Conservation (phyloP, 73 alveolate genomes). For the Paramecium primaurelia region DNA sequence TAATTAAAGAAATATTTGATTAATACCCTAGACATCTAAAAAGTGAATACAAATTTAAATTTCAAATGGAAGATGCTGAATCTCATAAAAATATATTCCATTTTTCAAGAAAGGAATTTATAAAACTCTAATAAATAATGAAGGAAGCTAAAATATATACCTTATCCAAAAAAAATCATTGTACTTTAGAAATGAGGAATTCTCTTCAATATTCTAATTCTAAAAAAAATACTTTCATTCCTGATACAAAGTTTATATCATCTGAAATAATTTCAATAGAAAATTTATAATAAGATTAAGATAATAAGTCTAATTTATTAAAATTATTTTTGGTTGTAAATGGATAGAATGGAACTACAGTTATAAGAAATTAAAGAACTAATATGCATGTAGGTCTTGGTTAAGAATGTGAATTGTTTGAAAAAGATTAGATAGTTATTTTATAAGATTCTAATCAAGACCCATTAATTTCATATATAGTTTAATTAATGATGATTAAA, state of each 20-base stretch:
- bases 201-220: neutral
- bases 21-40: neutral
- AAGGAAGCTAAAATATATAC: neutral
- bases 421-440: neutral
- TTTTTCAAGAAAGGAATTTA: neutral
- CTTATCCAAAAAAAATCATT: neutral
- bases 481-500: neutral
- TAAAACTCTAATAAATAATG: neutral
- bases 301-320: neutral
- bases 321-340: neutral
- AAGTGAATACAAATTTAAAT: neutral
- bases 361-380: neutral
- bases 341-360: neutral
- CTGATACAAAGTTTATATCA: neutral
- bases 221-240: neutral
- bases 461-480: neutral
- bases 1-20: neutral
- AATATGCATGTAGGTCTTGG: neutral
- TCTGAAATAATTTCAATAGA: neutral
- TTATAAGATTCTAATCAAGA: neutral
- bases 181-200: neutral
- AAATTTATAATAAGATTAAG: neutral
- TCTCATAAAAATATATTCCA: neutral
- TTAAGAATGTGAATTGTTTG: neutral
- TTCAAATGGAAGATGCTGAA: neutral